Conservation (phyloP, 768 basidiomycete genomes). For the Lentinula guzmanii region DNA sequence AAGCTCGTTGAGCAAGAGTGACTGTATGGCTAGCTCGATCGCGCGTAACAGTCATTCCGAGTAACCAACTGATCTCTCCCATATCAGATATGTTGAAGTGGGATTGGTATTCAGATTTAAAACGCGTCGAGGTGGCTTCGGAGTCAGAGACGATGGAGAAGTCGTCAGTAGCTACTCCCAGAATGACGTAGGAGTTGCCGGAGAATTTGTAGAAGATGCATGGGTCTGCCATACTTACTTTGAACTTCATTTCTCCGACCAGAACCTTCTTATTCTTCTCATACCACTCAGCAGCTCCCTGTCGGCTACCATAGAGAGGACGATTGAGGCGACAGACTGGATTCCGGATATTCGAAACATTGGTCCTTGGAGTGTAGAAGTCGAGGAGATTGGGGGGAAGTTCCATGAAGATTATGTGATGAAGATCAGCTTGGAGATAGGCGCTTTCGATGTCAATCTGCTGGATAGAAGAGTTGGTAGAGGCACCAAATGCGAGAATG, state of each 20-base stretch:
- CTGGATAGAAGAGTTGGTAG: no score
- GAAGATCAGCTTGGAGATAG: no score
- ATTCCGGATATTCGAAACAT: no score
- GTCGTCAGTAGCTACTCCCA: slow-evolving; percentile 19
- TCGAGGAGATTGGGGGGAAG: no score
- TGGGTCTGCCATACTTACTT: slow-evolving; percentile 7
- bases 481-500: no score
- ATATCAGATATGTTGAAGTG: slow-evolving; percentile 13
- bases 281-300: neutral
- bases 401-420: no score
- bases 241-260: neutral
- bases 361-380: no score
- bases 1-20: slow-evolving; percentile 13
- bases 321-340: no score
- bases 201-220: slow-evolving; percentile 19
- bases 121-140: neutral
- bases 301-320: neutral
- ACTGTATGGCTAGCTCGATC: slow-evolving; percentile 11
- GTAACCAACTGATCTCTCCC: slow-evolving; percentile 13
- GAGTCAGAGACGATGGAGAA: slow-evolving; percentile 1
- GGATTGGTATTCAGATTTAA: neutral
- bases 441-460: no score
- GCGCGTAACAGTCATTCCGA: slow-evolving; percentile 15
- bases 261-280: neutral
- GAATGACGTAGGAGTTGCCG: slow-evolving; percentile 8